A percentile compares a stretch with the other conserved stretches of the same genome.
Conservation (phyloP, 2,329 filamentous ascomycete genomes). For the Dryadomyces sulphureus region DNA sequence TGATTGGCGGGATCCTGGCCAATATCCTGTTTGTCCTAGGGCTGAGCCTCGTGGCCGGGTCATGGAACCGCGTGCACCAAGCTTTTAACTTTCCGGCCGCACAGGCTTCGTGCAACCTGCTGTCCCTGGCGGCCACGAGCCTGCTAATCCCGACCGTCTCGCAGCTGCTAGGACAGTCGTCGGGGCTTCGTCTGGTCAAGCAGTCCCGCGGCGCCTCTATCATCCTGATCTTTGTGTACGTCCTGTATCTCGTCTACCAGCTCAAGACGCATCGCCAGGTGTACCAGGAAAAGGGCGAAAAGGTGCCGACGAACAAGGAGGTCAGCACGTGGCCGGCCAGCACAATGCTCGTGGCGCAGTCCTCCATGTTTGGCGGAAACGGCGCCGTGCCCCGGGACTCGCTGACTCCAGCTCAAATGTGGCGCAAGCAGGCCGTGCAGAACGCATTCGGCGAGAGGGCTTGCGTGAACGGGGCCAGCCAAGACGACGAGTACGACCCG, state of each 20-base stretch:
- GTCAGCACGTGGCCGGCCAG: neutral
- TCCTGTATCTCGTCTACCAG: neutral
- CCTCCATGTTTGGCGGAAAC: neutral
- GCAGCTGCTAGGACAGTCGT: neutral
- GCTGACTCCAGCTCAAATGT: too few relatives aligned
- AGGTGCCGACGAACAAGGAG: neutral
- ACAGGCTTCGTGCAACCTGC: neutral
- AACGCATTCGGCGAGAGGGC: neutral
- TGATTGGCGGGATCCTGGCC: neutral
- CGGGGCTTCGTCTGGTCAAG: neutral
- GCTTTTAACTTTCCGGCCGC: neutral
- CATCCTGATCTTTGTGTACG: neutral
- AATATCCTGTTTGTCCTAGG: neutral
- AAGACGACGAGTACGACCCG: neutral
- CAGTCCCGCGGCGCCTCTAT: neutral
- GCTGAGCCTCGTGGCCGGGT: neutral
- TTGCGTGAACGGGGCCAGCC: neutral
- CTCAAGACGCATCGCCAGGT: neutral
- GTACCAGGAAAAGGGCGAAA: neutral
- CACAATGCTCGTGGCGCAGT: neutral
- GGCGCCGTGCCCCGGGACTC: too few relatives aligned
- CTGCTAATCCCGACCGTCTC: neutral
- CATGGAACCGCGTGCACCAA: neutral
- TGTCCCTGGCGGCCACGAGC: neutral
- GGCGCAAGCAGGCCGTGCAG: too few relatives aligned